Base-by-base conservation (phyloP, 2,329 filamentous ascomycete genomes). In the Botrytis pseudocinerea region DNA sequence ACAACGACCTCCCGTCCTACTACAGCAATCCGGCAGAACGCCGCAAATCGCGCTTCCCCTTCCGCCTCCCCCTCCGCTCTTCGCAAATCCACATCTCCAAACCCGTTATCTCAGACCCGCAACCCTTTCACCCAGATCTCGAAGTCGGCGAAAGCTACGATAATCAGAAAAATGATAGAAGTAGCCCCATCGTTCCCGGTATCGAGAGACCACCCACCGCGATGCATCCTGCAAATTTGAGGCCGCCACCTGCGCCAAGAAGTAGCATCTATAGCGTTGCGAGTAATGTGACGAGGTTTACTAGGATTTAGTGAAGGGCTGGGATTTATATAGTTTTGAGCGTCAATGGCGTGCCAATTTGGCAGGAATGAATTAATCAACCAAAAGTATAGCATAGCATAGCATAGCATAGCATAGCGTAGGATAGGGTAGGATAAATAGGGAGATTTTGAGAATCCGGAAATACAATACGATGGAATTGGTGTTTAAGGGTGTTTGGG, bases 51-150 rank as follows among this genome's bases (percentile, higher is more conserved):
- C 65, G 75, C 54, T 81, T 81, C 62, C 76, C 76, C 51, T 75
- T 80, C 75, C 78, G 77, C 60, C 86, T 76, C 81, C 85, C 71
- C 14, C 73, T 80, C 28, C 79, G 79, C 57, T 72, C 65, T 16
- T 79, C 89, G 65, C 86, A 87, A 75, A 90, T 92, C 76, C 86
- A 87, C 75, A 90, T 92, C 76, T 89, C 87, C 1, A 84, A 83
- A 16, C 88, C 89, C 0, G 80, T 88, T 73, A 84, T 85, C 71
- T 83, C 84, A 44, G 86, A 88, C 74, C 83, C 84, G 2, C 78
- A 82, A n/a, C 84, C 65, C 7, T 68, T 42, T 1, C 48, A 68
- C n/a, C 35, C 65, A 2, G 65, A 68, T 68, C 25, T 68, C 3
- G 65, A 57, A 42, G 35, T 32, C 2, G 48, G 65, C 3, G 35